Evolutionary conservation across 371 early-diverging fungal genomes (phyloP), one percentile per base, ranked within the genome.

Genomic region (Apophysomyces variabilis): DNA sequence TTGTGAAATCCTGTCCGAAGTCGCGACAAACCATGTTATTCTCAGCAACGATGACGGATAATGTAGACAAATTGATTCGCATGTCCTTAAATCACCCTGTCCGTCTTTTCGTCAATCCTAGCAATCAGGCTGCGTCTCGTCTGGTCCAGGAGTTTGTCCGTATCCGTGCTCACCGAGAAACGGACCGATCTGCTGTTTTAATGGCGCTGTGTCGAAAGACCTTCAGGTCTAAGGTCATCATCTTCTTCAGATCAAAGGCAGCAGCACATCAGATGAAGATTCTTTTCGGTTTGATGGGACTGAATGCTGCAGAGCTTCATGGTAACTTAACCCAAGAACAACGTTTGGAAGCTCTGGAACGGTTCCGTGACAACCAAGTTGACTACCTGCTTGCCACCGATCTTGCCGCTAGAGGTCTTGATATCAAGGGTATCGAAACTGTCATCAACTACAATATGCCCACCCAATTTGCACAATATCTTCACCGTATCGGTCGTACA

Each of bases 391-490:
- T 99, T 73, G 98, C 99, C 14, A 99, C 99, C 0, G 99, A 99
- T 88, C 84, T 99, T 39, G 99, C 99, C n/a, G 94, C 98, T 7
- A 90, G 99, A 79, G 99, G 99, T 79, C 85, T 99, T 44, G 99
- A 99, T 84, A 98, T 99, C 69, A 91, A 95, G 72, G 99, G 99
- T 38, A 93, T 99, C 62, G 92, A 97, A 60, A 94, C 97, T 1
- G 99, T 99, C 62, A 97, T 99, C 79, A 99, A 99, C 85, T 99
- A 94, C 81, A 96, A 98, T 68, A 98, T 99, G 96, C 99, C 99
- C 21, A 87, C 84, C 45, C 91, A 90, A 70, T 96, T 96, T 78
- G 89, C 93, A 50, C 94, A 95, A 75, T 99, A 99, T 78, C 89
- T 99, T 62, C 99, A 99, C 84, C 88, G 99, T 73, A 96, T 99